Base-by-base conservation (phyloP, 768 basidiomycete genomes). In the Tulasnella calospora region DNA sequence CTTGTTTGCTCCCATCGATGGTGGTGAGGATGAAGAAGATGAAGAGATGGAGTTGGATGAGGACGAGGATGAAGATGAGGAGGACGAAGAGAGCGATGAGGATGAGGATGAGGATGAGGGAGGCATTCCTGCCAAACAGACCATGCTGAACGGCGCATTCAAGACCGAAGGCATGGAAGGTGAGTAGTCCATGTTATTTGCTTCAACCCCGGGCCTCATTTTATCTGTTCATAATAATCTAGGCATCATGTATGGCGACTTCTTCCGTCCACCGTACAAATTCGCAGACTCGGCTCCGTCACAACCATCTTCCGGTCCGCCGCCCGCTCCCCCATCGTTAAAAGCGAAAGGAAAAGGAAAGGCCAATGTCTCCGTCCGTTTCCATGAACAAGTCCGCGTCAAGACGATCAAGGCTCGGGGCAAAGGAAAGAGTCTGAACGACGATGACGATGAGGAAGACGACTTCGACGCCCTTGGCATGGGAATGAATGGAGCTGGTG, bases 351-450 rank as follows among this genome's bases (percentile, higher is more conserved):
- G 71, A 67, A 51, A 47, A 81, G n/a, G 36, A 15, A 80, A 74
- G 69, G 30, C 10, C 46, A 55, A 89, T 74, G 78, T 79, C 0
- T 78, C 87, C 77, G 95, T 96, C 15, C 90, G 92, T 30, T 96
- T 96, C 83, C 88, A 91, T 82, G 92, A 94, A 5, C 88, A 91
- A 81, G 95, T 96, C 36, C 86, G 90, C 47, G 92, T 96, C 47
- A 95, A 91, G 85, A 92, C 89, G 70, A 95, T 96, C 82, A 91
- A 91, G 81, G 86, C 91, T 0, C 89, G 89, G 30, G 92, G 92
- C 3, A 94, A 89, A 83, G 89, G 89, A 61, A 80, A 79, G 12
- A 78, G 79, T 13, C 72, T 78, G 27, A 47, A 55, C 6, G 40
- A 71, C 40, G 83, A 83, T 15, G 83, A 83, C 44, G 83, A 85